Percentiles rank a stretch among this genome's conserved stretches.
Conservation (phyloP, 169 alveolate species). For the Plasmodium cynomolgi region DNA sequence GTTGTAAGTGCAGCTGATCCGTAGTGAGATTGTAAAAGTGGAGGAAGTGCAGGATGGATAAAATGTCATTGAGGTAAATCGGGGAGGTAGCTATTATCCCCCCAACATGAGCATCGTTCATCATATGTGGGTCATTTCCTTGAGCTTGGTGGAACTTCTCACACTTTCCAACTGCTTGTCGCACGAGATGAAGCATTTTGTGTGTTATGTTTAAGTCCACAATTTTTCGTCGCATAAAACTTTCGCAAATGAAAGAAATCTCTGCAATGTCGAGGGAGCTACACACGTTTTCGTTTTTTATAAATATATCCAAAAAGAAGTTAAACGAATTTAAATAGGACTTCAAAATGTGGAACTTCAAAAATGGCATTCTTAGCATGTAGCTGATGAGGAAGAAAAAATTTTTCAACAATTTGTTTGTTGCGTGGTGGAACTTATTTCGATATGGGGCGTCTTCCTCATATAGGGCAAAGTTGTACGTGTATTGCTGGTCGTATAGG, state of each 20-base stretch:
- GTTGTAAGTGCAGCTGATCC: slow-evolving; percentile 6
- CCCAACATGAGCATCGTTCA: not conserved
- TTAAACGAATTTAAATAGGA: slow-evolving; percentile 54
- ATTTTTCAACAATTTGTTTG: slow-evolving; percentile 37
- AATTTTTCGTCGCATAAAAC: slow-evolving; percentile 40
- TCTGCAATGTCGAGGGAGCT: slow-evolving; percentile 11
- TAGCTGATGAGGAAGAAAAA: slow-evolving; percentile 43
- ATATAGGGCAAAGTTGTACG: slow-evolving; percentile 31
- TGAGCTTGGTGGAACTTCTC: not conserved
- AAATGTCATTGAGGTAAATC: slow-evolving; percentile 21
- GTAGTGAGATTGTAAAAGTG: slow-evolving; percentile 20
- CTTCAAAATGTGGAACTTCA: slow-evolving; percentile 28
- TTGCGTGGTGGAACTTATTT: slow-evolving; percentile 19
- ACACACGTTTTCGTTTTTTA: slow-evolving; percentile 16
- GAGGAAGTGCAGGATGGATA: slow-evolving; percentile 33
- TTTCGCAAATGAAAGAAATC: slow-evolving; percentile 43
- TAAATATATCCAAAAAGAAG: slow-evolving; percentile 15
- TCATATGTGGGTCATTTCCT: not conserved
- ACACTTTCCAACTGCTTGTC: not conserved
- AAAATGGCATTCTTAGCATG: slow-evolving; percentile 32
- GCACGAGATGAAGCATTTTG: not conserved
- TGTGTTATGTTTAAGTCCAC: slow-evolving; percentile 5
- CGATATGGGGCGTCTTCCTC: slow-evolving; percentile 29
- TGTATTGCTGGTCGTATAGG: slow-evolving; percentile 38
- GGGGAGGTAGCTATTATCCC: slow-evolving; percentile 1